These are phyloP conservation scores for Eustoma russellianum DNA, from an alignment of 257 asterid species.

Conservation along the genomic window DNA sequence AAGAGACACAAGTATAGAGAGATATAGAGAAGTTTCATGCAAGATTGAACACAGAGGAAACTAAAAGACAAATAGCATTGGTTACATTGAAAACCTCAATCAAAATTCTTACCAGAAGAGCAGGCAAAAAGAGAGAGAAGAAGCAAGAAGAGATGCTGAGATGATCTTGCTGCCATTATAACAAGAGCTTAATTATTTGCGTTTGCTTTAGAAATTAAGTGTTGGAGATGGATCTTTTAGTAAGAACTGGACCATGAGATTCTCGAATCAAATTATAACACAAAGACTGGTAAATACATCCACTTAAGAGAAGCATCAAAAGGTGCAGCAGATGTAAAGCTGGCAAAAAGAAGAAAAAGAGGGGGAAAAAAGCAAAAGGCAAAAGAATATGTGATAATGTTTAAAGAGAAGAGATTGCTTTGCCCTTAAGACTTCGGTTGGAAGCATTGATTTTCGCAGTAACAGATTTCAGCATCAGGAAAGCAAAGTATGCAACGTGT, in stretches of 20 bases:
- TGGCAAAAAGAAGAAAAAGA: neutral
- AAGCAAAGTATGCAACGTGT: too few relatives aligned
- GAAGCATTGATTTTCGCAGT: conserved; percentile 2
- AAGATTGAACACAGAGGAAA: neutral
- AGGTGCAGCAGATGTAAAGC: conserved; percentile 19
- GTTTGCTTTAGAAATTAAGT: neutral
- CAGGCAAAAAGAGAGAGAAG: conserved; percentile 25
- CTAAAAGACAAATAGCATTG: neutral
- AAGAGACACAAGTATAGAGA: neutral
- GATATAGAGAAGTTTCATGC: neutral
- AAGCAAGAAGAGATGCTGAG: conserved; percentile 21
- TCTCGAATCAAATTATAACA: conserved; percentile 6
- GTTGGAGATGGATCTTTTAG: conserved; percentile 9
- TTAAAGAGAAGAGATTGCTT: conserved; percentile 44
- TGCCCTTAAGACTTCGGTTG: conserved; percentile 39
- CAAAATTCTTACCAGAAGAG: conserved; percentile 37
- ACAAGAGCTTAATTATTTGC: conserved; percentile 1
- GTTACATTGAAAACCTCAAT: neutral
- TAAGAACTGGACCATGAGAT: conserved; percentile 13
- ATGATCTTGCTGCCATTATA: conserved; percentile 37
- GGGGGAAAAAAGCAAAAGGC: conserved; percentile 23
- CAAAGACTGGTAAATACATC: conserved; percentile 16
- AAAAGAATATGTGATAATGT: conserved; percentile 35
- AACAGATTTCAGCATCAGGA: too few relatives aligned
- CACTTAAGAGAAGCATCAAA: conserved; percentile 7